phyloP scores from a whole-genome alignment of 164 flowering plant species.

The Warburgia ugandensis region DNA sequence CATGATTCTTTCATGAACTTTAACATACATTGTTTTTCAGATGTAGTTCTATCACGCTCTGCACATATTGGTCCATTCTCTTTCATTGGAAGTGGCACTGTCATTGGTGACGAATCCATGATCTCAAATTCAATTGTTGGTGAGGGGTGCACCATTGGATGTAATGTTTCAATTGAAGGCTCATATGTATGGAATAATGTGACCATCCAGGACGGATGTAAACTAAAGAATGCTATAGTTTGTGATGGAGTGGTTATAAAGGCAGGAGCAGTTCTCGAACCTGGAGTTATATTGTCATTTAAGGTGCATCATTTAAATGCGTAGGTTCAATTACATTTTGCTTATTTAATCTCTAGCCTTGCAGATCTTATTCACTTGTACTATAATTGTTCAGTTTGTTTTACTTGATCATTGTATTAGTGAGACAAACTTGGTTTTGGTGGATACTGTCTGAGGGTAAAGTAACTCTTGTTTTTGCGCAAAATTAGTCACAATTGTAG shows the following conservation, averaged over 20 bases:
- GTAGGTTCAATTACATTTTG: too few relatives aligned
- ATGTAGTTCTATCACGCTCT: conserved; percentile 51
- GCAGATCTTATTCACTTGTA: background rate
- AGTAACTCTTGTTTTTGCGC: too few relatives aligned
- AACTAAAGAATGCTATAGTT: conserved; percentile 66
- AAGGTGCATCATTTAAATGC: too few relatives aligned
- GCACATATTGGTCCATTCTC: conserved; percentile 76
- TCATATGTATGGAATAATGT: conserved; percentile 90
- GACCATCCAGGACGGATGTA: conserved; percentile 80
- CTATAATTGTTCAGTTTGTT: too few relatives aligned
- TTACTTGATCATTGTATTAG: too few relatives aligned
- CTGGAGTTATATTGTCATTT: conserved; percentile 85
- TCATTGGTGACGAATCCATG: conserved; percentile 51
- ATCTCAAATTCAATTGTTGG: conserved; percentile 83
- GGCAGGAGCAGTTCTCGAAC: conserved; percentile 67
- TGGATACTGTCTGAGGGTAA: too few relatives aligned
- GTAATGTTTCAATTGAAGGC: conserved; percentile 79
- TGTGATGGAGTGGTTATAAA: conserved; percentile 81
- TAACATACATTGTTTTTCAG: conserved; percentile 27
- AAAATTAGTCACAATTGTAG: too few relatives aligned
- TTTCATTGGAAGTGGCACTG: conserved; percentile 63
- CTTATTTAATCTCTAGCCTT: background rate
- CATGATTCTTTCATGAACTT: background rate
- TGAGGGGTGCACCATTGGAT: conserved; percentile 72
- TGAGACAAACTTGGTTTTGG: too few relatives aligned